Evolutionary conservation across 306 rosid species (phyloP), one percentile per base, ranked within the genome.

Genomic region (Bauhinia variegata): DNA sequence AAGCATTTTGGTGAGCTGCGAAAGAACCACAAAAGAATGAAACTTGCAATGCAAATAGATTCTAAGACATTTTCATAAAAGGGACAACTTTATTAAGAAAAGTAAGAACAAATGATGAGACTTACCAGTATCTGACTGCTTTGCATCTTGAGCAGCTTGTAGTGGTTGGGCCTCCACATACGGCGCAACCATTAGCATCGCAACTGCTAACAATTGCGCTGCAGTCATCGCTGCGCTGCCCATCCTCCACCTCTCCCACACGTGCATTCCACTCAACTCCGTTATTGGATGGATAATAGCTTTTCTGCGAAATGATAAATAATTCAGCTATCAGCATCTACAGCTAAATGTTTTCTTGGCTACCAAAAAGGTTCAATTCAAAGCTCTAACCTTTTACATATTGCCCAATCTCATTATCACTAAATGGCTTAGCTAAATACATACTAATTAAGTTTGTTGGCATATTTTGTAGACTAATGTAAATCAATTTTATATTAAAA

Each of bases 1-100:
- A 79, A 65, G 52, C 84, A 79, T 41, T 59, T 79, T 12, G 28
- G 8, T 6, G 80, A 79, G 63, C 84, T 79, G 80, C 13, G 46
- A 33, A 10, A 53, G 54, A 19, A 7, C 38, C 38, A 18, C 48
- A 72, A 42, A n/a, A 4, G 44, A 38, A 52, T 50, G 44, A 51
- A 60, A 46, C 15, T 32, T 31, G 36, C 32, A 23, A 56, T n/a
- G 6, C 23, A 32, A 33, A n/a, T n/a, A n/a, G n/a, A n/a, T n/a
- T n/a, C n/a, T n/a, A n/a, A n/a, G n/a, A n/a, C n/a, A n/a, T n/a
- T n/a, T n/a, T n/a, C n/a, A n/a, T n/a, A n/a, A n/a, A n/a, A n/a
- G n/a, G n/a, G n/a, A n/a, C n/a, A n/a, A n/a, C n/a, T 23, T 23
- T 23, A 1, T 23, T 4, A 13, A 62, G 4, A 14, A 8, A 11